Base-by-base conservation (phyloP, 768 basidiomycete genomes). In the Clavaria fumosa region DNA sequence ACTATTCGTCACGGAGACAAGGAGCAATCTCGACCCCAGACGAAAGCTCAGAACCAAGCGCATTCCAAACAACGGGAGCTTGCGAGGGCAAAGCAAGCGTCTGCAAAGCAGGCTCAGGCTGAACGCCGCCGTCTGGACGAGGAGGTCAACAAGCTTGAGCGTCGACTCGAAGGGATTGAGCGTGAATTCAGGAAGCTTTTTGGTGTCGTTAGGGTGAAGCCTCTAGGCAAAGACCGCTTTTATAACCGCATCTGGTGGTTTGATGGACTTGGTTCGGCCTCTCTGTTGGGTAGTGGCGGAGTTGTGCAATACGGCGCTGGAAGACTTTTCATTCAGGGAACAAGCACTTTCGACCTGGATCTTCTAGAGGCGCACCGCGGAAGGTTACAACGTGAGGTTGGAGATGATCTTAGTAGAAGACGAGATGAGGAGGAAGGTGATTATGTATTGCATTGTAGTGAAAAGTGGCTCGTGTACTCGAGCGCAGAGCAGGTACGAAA, bases 181-280 rank as follows among this genome's bases (percentile, higher is more conserved):
- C 78, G 86, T 31, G 93, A 97, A 44, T 99, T 97, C 62, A 68
- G 95, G 45, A 81, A 90, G 54, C 67, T 86, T 34, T 64, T 88
- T 28, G 84, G 86, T 39, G 75, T 79, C 4, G 70, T 90, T 34
- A 70, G 95, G 37, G 78, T 85, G 15, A 82, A 88, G 50, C 88
- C 91, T 1, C 50, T 97, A 35, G 95, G 95, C 10, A 70, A 72
- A 44, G 95, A 99, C 53, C 70, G 95, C 37, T 99, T 96, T 58
- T 82, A 84, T 51, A 93, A 95, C 53, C 75, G 85, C 22, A 66
- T 95, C 42, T 99, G 93, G 93, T 99, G 93, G 93, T 86, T 96
- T 53, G 93, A 99, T 57, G 93, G 93, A 7, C 72, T 90, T 67
- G 93, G 93, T 5, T 76, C 78, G 4, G 78, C 77, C 33, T 76